A percentile compares a stretch with the other conserved stretches of the same genome.
Conservation (phyloP, 495 filamentous ascomycete species). For the Penicillium cosmopolitanum region DNA sequence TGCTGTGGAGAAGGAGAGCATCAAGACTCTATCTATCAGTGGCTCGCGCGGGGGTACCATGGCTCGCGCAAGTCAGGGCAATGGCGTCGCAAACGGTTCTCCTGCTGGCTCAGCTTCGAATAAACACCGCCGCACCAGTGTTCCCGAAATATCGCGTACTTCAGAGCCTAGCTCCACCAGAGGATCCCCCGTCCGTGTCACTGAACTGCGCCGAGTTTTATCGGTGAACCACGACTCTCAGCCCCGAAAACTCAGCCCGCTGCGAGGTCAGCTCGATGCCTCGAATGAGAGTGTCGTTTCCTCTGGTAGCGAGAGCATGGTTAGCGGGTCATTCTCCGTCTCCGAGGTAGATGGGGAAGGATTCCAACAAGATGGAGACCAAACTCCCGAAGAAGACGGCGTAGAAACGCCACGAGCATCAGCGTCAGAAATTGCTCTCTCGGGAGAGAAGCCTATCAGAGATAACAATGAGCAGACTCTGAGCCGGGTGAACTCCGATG, state of each 20-base stretch:
- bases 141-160: conserved; percentile 53
- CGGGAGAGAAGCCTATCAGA: conserved; percentile 12
- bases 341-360: conserved; percentile 44
- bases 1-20: conserved; percentile 66
- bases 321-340: conserved; percentile 42
- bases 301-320: conserved; percentile 52
- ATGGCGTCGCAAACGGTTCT: conserved; percentile 50
- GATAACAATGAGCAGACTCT: conserved; percentile 10
- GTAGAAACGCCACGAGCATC: conserved; percentile 40
- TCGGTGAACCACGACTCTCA: conserved; percentile 50
- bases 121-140: conserved; percentile 41
- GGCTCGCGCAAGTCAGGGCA: conserved; percentile 58
- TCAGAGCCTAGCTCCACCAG: conserved; percentile 59
- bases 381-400: conserved; percentile 30
- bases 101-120: conserved; percentile 34
- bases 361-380: conserved; percentile 29
- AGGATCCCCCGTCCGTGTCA: conserved; percentile 77
- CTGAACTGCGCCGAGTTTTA: conserved; percentile 79
- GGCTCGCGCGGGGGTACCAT: conserved; percentile 70
- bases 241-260: conserved; percentile 42
- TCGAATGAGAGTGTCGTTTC: conserved; percentile 44
- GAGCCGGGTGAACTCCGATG: conserved; percentile 22
- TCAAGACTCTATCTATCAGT: conserved; percentile 68
- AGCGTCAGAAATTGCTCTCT: conserved; percentile 21
- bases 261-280: conserved; percentile 40